phyloP scores from a whole-genome alignment of 192 early-diverging fungal species.

The Spizellomyces sp. region DNA sequence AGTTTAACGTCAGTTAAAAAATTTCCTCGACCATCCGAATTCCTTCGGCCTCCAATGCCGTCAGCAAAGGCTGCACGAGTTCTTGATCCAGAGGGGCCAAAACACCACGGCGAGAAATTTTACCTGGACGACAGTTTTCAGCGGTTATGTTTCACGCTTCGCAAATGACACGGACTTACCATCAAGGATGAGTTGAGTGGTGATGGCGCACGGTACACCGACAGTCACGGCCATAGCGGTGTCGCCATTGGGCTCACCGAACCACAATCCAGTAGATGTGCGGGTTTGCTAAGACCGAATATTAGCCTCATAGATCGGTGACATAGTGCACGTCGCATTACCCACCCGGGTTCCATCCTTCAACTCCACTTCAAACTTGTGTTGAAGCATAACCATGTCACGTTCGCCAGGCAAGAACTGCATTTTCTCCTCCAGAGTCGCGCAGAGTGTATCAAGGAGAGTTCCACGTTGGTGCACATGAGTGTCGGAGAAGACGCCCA shows the following conservation, averaged over 20 bases:
- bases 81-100: constrained; percentile 52
- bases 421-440: constrained; percentile 94
- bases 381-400: constrained; percentile 97
- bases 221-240: constrained; percentile 64
- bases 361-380: constrained; percentile 92
- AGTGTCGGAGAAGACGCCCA: constrained; percentile 82
- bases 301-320: no score
- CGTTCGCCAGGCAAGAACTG: constrained; percentile 90
- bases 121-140: constrained; percentile 4
- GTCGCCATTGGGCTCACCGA: constrained; percentile 56
- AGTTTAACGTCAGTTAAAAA: constrained; percentile 18
- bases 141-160: not conserved
- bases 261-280: constrained; percentile 59
- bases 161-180: constrained; percentile 23
- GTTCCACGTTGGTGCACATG: constrained; percentile 70
- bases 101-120: constrained; percentile 46
- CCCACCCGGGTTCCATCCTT: constrained; percentile 64
- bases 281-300: constrained; percentile 65
- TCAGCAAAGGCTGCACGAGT: constrained; percentile 41
- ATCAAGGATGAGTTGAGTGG: constrained; percentile 61
- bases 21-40: constrained; percentile 47
- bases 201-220: constrained; percentile 60
- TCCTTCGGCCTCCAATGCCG: constrained; percentile 43
- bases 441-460: constrained; percentile 82
- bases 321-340: not conserved